Base-by-base conservation (phyloP, 2,329 filamentous ascomycete genomes). In the Fusarium oxysporum region DNA sequence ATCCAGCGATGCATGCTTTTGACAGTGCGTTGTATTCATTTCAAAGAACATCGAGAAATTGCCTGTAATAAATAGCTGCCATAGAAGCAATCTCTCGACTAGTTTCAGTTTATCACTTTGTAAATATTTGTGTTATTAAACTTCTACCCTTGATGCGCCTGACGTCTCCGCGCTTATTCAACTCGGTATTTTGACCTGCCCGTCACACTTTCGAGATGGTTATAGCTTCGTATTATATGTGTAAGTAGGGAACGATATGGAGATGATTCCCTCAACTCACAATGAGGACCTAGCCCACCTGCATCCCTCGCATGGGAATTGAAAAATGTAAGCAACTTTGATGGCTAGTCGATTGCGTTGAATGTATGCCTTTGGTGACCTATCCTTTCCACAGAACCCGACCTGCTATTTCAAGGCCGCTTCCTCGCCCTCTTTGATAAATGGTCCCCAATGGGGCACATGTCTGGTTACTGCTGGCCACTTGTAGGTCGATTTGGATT, bases 401-500 rank as follows among this genome's bases (percentile, higher is more conserved):
- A 19, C 17, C 32, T 57, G 41, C 37, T 21, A 35, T 30, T 14
- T 8, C 19, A 35, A 30, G 30, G 17, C 25, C 17, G 28, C 25
- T 35, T 21, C 28, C 30, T 57, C 17, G 16, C 30, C 32, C 23
- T 35, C 17, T 32, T 33, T 17, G 19, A 28, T 60, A n/a, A 21
- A 57, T 28, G 23, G 53, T 35, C 32, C 21, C 21, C 28, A 5
- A 17, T 21, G 21, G 25, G 23, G 23, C 23, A 28, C 21, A 19
- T 4, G 30, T 19, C 11, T 45, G 28, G 28, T 45, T 51, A 71
- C n/a, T 63, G 59, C 48, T 74, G 62, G 28, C 62, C 58, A 32
- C 61, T 44, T 43, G 60, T 55, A 47, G 68, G 64, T 45, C 79
- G 75, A 43, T 71, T 79, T 3, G 78, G 74, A 62, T 81, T 82